phyloP scores from a whole-genome alignment of 202 grass and related monocot species.

The Cymbopogon flexuosus region DNA sequence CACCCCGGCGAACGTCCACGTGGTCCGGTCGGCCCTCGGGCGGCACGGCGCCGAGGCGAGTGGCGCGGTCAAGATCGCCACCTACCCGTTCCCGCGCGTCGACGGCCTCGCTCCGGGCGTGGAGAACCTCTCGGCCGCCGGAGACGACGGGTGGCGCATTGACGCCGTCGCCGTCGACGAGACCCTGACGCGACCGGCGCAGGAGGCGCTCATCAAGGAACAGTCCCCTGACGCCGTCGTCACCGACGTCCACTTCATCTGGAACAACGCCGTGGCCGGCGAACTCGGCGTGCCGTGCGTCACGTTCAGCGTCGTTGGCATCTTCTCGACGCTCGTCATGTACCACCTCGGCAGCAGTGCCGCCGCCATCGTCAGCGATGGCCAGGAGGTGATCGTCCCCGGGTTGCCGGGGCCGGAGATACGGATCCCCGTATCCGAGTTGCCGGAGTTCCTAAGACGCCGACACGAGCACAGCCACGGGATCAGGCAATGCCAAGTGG shows the following conservation, averaged over 20 bases:
- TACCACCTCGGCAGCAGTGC: background rate
- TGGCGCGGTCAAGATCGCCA: background rate
- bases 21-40: slow-evolving; percentile 22
- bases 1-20: slow-evolving; percentile 40
- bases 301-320: background rate
- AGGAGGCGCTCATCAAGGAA: slow-evolving; percentile 32
- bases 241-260: slow-evolving; percentile 11
- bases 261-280: background rate
- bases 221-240: slow-evolving; percentile 25
- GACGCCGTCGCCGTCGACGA: slow-evolving; percentile 21
- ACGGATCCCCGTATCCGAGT: slow-evolving; percentile 1
- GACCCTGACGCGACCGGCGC: background rate
- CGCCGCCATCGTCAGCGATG: background rate
- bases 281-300: background rate
- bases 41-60: background rate
- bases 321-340: background rate
- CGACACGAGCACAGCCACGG: background rate
- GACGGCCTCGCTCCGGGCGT: slow-evolving; percentile 34
- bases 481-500: background rate
- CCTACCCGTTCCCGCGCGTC: slow-evolving; percentile 44
- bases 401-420: background rate
- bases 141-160: slow-evolving; percentile 42
- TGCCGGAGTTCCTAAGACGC: background rate
- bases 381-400: background rate
- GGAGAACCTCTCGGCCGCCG: slow-evolving; percentile 35